Conservation (phyloP, 139 green algal genomes). For the Coccomyxa sp. region DNA sequence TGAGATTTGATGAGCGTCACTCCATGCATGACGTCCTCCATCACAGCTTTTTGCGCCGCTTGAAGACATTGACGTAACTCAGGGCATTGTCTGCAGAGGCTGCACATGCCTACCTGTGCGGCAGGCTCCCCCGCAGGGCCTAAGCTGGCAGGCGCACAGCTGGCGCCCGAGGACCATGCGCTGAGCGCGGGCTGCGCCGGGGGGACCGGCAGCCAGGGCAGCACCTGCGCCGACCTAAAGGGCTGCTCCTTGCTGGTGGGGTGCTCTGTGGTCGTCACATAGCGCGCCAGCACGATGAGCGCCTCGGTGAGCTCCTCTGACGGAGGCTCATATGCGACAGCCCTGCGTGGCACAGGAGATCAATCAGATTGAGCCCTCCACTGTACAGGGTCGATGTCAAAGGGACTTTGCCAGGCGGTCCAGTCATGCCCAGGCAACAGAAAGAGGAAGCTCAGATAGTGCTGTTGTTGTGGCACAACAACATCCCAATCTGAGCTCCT, state of each 20-base stretch:
- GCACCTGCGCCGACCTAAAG: constrained; percentile 40
- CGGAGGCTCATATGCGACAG: constrained; percentile 53
- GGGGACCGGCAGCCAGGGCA: constrained; percentile 50
- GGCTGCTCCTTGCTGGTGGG: neutral
- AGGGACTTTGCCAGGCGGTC: too few species aligned
- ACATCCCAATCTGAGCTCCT: too few species aligned
- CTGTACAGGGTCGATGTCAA: too few species aligned
- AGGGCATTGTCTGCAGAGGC: too few species aligned
- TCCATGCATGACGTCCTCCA: too few species aligned
- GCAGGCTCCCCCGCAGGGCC: constrained; percentile 12
- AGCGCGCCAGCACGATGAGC: constrained; percentile 46
- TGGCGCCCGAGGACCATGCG: neutral
- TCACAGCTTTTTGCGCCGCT: too few species aligned
- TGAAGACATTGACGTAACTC: too few species aligned
- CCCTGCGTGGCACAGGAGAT: constrained; percentile 12
- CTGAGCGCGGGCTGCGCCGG: neutral
- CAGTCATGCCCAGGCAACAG: too few species aligned
- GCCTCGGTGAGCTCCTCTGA: constrained; percentile 61
- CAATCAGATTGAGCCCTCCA: too few species aligned
- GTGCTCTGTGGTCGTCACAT: constrained; percentile 34
- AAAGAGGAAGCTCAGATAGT: too few species aligned
- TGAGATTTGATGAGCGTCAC: too few species aligned
- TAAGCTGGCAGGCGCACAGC: constrained; percentile 8
- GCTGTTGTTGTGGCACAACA: too few species aligned
- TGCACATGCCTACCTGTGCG: constrained; percentile 12